Base-by-base conservation (phyloP, 129 eudicot species). In the Artemisia tridentata region DNA sequence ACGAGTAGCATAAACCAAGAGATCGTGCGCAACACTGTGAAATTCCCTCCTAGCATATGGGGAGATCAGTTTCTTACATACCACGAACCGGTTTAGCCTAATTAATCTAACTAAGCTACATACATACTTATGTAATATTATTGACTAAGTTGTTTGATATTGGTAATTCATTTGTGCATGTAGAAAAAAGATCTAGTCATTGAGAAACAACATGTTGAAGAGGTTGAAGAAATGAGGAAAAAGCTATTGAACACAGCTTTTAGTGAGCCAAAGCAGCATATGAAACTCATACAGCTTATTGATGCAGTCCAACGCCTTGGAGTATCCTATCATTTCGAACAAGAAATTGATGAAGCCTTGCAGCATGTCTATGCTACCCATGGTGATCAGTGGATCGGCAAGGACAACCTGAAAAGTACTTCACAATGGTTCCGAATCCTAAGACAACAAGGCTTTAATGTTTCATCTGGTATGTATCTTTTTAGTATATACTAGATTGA, bases 381-480 rank as follows among this genome's bases (percentile, higher is more conserved):
- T 61, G 66, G 66, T n/a, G 12, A 61, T 23, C 47, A 13, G 18
- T 27, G 66, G 47, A 13, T 61, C 17, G 45, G 16, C 19, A 15
- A 31, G 7, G 16, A 29, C 67, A 8, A 31, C 19, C 67, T 62
- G 16, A 18, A 62, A 62, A 62, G 12, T 8, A 15, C 29, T 62
- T 31, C 67, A 8, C 67, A 27, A 27, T 62, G 67, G 21, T 62
- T 62, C 49, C 47, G 67, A 62, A 15, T 62, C 49, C 46, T 62
- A 27, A 16, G 67, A 62, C 67, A 62, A 62, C 67, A 62, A 62
- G 67, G 67, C 48, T 62, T 62, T 11, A 62, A 62, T 29, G 67
- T 62, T 31, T 29, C 67, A 62, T 29, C 48, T 0, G 67, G 67
- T 62, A 13, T 57, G 11, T 16, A 62, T 15, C n/a, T 34, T 34